Evolutionary conservation across 139 green algal genomes (phyloP).

Genomic region (Tetradesmus obliquus): DNA sequence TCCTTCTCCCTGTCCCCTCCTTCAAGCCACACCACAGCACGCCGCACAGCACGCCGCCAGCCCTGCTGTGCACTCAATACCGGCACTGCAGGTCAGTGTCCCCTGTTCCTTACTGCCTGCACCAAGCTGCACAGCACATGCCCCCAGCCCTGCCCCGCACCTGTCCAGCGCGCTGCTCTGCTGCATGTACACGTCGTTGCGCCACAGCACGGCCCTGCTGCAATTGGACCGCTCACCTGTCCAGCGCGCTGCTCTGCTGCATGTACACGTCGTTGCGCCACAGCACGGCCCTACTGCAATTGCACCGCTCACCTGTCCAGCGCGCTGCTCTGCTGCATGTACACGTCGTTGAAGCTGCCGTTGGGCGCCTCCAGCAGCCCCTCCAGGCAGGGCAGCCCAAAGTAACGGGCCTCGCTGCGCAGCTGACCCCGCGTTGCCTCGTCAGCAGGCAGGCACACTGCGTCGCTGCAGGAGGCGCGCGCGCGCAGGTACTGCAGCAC

Average conservation of each 20-base stretch:
- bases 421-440: constrained; percentile 19
- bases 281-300: no score
- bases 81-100: no score
- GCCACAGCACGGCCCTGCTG: no score
- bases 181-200: constrained; percentile 6
- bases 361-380: constrained; percentile 37
- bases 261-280: neutral
- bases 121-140: no score
- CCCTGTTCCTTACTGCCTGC: no score
- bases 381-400: constrained; percentile 42
- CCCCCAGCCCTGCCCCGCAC: neutral
- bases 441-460: constrained; percentile 30
- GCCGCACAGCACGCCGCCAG: no score
- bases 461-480: constrained; percentile 37
- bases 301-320: constrained; percentile 15
- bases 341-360: constrained; percentile 25
- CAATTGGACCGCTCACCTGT: neutral
- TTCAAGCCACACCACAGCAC: no score
- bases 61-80: no score
- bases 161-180: constrained; percentile 43
- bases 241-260: constrained; percentile 42
- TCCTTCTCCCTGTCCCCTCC: no score
- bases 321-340: constrained; percentile 45
- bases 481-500: constrained; percentile 43
- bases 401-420: constrained; percentile 35